These are phyloP conservation scores for Avena atlantica DNA, from an alignment of 176 grass and related monocot genomes.

Conservation along the genomic window DNA sequence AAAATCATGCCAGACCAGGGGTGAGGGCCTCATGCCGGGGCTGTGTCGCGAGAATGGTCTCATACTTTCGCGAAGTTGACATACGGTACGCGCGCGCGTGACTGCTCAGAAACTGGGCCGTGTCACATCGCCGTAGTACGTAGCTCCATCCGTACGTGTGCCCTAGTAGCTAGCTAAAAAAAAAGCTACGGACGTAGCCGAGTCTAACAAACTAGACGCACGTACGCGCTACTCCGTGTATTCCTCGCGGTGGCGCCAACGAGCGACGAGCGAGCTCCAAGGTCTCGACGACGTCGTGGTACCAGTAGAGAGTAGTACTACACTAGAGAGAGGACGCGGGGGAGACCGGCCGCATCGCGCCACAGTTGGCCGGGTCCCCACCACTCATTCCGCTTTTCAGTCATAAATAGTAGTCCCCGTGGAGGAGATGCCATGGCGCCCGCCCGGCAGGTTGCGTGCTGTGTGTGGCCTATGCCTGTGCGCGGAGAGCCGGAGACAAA, in stretches of 20 bases:
- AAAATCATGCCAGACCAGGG: slow-evolving; percentile 34
- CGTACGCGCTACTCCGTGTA: slow-evolving; percentile 1
- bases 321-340: neutral
- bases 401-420: slow-evolving; percentile 31
- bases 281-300: neutral
- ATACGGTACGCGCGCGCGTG: neutral
- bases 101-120: neutral
- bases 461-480: neutral
- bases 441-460: neutral
- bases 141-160: too few relatives aligned
- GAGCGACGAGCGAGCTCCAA: too few relatives aligned
- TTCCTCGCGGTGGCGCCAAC: neutral
- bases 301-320: neutral
- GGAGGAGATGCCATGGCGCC: slow-evolving; percentile 40
- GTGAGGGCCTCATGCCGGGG: neutral
- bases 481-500: slow-evolving; percentile 15
- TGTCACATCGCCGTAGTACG: too few relatives aligned
- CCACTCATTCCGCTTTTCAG: slow-evolving; percentile 43
- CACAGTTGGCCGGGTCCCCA: slow-evolving; percentile 53
- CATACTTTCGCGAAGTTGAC: neutral
- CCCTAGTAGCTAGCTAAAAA: too few relatives aligned
- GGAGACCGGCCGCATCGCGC: slow-evolving; percentile 51
- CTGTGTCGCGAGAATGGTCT: neutral
- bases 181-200: too few relatives aligned
- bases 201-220: too few relatives aligned